Evolutionary conservation across 495 filamentous ascomycete species (phyloP).

Genomic region (Penicillium taxi): DNA sequence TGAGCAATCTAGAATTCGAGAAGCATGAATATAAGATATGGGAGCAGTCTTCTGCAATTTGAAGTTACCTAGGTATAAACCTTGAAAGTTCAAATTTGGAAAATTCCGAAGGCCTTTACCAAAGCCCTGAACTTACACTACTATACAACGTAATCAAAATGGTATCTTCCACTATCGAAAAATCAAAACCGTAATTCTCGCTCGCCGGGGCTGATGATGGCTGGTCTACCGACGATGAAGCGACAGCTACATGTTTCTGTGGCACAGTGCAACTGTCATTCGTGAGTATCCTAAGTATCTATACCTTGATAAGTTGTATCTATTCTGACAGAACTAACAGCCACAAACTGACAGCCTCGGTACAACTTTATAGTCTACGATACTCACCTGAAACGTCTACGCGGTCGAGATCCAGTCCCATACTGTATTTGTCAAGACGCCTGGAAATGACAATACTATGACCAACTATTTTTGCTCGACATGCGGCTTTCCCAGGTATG

Average conservation of each 20-base stretch:
- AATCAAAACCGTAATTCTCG: constrained; percentile 3
- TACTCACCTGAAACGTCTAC: constrained; percentile 34
- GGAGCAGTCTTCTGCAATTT: too few species aligned
- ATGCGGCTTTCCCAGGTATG: constrained; percentile 35
- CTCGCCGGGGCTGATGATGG: constrained; percentile 2
- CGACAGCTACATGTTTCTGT: constrained; percentile 7
- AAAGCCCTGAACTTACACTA: background rate
- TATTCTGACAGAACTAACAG: constrained; percentile 52
- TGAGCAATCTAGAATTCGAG: too few species aligned
- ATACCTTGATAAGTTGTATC: constrained; percentile 39
- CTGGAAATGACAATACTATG: constrained; percentile 37
- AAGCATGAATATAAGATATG: too few species aligned
- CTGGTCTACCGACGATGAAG: constrained; percentile 4
- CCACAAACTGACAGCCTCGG: constrained; percentile 51
- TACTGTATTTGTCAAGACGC: too few species aligned
- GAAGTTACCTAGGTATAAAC: too few species aligned
- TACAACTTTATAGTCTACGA: constrained; percentile 46
- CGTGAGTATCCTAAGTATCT: background rate
- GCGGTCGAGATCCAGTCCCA: constrained; percentile 37
- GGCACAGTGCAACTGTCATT: constrained; percentile 4
- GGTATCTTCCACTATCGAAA: background rate
- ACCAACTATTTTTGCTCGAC: constrained; percentile 47
- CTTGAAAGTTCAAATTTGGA: too few species aligned
- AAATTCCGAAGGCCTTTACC: too few species aligned
- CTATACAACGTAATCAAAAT: background rate